Evolutionary conservation across 2,329 filamentous ascomycete species (phyloP).

Genomic region (Fusarium haematococcum): DNA sequence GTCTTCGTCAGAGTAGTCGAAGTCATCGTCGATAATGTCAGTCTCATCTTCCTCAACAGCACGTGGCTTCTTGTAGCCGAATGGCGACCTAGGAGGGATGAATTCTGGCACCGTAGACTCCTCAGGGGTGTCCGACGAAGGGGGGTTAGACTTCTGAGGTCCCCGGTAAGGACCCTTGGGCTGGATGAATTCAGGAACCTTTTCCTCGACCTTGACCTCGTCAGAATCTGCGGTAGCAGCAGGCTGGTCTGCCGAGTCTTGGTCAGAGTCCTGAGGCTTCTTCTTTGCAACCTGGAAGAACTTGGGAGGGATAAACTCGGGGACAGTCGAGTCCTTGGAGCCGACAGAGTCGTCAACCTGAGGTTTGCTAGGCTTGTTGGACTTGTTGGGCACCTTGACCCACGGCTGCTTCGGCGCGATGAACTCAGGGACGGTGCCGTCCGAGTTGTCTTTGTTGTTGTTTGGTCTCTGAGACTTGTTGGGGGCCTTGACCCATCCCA

Average conservation of each 20-base stretch:
- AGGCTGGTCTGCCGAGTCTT: neutral
- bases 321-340: neutral
- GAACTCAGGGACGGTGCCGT: conserved; percentile 20
- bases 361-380: neutral
- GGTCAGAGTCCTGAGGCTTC: neutral
- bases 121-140: neutral
- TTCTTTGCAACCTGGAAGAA: neutral
- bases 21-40: conserved; percentile 22
- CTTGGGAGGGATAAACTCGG: neutral
- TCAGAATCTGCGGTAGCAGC: neutral
- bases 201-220: neutral
- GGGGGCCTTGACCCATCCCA: conserved; percentile 21
- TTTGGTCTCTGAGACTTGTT: conserved; percentile 4
- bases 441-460: neutral
- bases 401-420: conserved; percentile 34
- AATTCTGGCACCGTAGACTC: neutral
- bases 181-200: neutral
- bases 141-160: conserved; percentile 8
- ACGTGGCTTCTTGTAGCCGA: neutral
- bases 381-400: conserved; percentile 20
- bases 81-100: neutral
- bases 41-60: conserved; percentile 3
- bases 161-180: conserved; percentile 25
- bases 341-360: neutral
- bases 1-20: conserved; percentile 2